Conservation (phyloP, 345 rosid genomes). For the Dovyalis caffra region DNA sequence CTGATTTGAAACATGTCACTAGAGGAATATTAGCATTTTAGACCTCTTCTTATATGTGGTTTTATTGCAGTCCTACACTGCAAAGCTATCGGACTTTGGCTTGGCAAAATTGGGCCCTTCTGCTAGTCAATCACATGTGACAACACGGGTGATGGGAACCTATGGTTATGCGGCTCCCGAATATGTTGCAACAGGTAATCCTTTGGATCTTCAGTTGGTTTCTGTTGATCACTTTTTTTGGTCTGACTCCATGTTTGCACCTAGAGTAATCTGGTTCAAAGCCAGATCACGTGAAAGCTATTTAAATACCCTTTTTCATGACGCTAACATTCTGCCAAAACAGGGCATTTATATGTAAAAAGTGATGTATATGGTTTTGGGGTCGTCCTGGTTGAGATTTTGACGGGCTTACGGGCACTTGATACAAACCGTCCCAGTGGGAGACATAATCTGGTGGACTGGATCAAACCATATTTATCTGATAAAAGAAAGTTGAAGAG, state of each 20-base stretch:
- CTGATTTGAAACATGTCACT: not conserved
- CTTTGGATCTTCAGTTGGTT: not conserved
- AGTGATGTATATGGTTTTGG: slow-evolving; percentile 96
- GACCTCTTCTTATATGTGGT: not conserved
- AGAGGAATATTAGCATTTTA: not conserved
- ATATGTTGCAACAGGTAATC: slow-evolving; percentile 86
- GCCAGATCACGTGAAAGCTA: not conserved
- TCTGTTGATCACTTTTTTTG: not conserved
- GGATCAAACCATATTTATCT: slow-evolving; percentile 76
- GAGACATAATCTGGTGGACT: slow-evolving; percentile 64
- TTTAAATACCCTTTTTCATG: slow-evolving; percentile 2
- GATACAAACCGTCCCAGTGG: slow-evolving; percentile 76
- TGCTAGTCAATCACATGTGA: slow-evolving; percentile 89
- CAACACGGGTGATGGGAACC: slow-evolving; percentile 96
- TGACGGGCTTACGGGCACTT: slow-evolving; percentile 80
- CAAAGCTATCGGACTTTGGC: slow-evolving; percentile 95
- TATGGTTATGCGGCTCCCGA: slow-evolving; percentile 97
- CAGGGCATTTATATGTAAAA: slow-evolving; percentile 96
- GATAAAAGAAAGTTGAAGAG: slow-evolving; percentile 67
- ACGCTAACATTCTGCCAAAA: slow-evolving; percentile 12
- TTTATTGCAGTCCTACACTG: slow-evolving; percentile 63
- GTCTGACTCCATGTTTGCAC: not conserved
- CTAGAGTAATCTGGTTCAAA: not conserved
- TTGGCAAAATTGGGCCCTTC: slow-evolving; percentile 96
- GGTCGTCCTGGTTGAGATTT: slow-evolving; percentile 80